These are phyloP conservation scores for Acanthamoeba healyi DNA, from an alignment of 208 protist species.

Conservation along the genomic window DNA sequence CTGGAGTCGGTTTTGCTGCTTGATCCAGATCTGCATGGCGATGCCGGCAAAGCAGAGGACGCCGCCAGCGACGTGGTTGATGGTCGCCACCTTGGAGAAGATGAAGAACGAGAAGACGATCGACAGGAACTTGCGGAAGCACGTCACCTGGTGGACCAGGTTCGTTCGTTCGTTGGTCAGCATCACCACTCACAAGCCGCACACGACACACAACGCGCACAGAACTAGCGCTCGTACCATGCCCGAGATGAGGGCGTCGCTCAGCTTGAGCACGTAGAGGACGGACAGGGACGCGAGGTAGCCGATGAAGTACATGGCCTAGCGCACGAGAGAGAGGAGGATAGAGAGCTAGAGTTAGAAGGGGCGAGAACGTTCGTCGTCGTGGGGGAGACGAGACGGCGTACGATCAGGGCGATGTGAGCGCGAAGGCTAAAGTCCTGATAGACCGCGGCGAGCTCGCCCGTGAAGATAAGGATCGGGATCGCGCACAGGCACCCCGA, in stretches of 20 bases:
- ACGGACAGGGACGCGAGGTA: slow-evolving; percentile 10
- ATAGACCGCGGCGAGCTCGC: slow-evolving; percentile 5
- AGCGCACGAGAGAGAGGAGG: not conserved
- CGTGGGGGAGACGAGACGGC: not conserved
- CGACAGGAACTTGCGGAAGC: slow-evolving; percentile 40
- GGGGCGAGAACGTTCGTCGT: not conserved
- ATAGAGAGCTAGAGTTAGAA: not conserved
- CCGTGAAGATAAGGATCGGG: slow-evolving; percentile 5
- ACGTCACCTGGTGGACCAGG: not conserved
- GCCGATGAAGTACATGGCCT: slow-evolving; percentile 61
- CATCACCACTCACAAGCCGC: no score
- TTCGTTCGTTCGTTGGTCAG: no score
- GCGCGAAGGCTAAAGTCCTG: not conserved
- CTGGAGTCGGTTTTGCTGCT: not conserved
- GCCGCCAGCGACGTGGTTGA: slow-evolving; percentile 24
- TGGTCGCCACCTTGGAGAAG: slow-evolving; percentile 37
- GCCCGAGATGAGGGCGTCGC: slow-evolving; percentile 15
- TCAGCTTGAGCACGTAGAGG: slow-evolving; percentile 40
- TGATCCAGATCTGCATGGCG: slow-evolving; percentile 40
- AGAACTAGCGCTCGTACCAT: not conserved
- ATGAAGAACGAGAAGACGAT: slow-evolving; percentile 25
- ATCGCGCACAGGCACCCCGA: slow-evolving; percentile 48
- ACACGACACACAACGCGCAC: no score
- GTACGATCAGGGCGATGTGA: slow-evolving; percentile 33
- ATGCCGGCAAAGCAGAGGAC: slow-evolving; percentile 5